phyloP scores from a whole-genome alignment of 306 rosid genomes.

The Cyamopsis tetragonoloba region DNA sequence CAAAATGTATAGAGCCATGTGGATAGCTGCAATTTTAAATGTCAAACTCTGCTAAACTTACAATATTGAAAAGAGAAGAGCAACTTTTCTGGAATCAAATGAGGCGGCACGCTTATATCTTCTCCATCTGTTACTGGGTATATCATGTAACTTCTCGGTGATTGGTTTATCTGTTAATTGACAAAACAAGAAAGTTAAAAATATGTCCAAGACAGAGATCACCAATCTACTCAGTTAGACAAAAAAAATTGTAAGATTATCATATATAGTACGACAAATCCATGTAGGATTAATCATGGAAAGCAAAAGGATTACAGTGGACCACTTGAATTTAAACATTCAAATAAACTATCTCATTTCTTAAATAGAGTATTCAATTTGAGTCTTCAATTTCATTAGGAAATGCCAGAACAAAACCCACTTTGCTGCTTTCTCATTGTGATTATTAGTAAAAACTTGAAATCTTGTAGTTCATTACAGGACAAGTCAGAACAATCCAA shows the following conservation, averaged over 20 bases:
- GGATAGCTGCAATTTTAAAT: slow-evolving; percentile 3
- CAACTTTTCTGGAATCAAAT: slow-evolving; percentile 84
- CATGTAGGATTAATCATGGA: slow-evolving; percentile 11
- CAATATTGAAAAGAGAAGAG: slow-evolving; percentile 83
- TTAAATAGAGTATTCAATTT: not conserved
- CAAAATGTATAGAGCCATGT: not conserved
- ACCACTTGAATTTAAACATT: slow-evolving; percentile 20
- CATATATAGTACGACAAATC: not conserved
- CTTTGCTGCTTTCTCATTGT: slow-evolving; percentile 8
- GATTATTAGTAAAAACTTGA: slow-evolving; percentile 6
- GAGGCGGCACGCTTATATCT: slow-evolving; percentile 75
- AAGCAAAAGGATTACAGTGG: slow-evolving; percentile 5
- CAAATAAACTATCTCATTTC: slow-evolving; percentile 6
- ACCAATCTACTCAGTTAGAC: slow-evolving; percentile 10
- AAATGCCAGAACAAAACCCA: slow-evolving; percentile 18
- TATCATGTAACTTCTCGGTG: slow-evolving; percentile 65
- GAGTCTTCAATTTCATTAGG: not conserved
- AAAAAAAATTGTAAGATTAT: not conserved
- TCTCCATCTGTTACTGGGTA: slow-evolving; percentile 70
- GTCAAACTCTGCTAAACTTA: slow-evolving; percentile 38
- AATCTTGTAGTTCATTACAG: not conserved
- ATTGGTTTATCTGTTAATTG: slow-evolving; percentile 57
- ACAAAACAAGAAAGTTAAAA: slow-evolving; percentile 22
- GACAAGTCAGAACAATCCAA: slow-evolving; percentile 13
- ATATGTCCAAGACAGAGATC: not conserved